These are phyloP conservation scores for Populus trichocarpa DNA, from an alignment of 441 rosid genomes.

Conservation along the genomic window DNA sequence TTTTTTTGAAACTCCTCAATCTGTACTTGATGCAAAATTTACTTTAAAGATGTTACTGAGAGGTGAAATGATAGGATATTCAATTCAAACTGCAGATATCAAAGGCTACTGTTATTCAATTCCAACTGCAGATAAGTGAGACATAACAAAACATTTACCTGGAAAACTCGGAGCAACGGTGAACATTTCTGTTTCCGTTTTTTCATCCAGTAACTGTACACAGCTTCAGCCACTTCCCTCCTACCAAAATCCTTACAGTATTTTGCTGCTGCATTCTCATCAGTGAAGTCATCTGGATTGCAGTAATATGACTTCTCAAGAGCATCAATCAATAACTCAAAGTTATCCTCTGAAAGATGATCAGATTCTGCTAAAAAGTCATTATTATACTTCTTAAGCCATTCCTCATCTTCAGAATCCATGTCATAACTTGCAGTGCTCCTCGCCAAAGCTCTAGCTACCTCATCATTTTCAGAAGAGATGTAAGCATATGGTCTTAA, in stretches of 20 bases:
- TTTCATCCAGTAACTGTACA: conserved; percentile 63
- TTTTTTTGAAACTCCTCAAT: background rate
- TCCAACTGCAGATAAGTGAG: background rate
- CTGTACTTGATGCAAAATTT: background rate
- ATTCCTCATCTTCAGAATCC: conserved; percentile 93
- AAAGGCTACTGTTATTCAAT: background rate
- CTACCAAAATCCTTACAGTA: conserved; percentile 45
- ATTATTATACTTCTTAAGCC: conserved; percentile 61
- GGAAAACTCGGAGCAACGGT: conserved; percentile 68
- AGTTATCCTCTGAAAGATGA: conserved; percentile 50
- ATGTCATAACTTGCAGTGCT: conserved; percentile 71
- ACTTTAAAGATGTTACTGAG: background rate
- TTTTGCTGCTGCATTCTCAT: conserved; percentile 50
- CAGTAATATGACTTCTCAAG: conserved; percentile 72
- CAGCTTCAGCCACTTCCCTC: conserved; percentile 64
- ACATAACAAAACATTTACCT: conserved; percentile 46
- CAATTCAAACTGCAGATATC: background rate
- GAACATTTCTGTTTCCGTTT: conserved; percentile 67
- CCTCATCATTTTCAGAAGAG: conserved; percentile 56
- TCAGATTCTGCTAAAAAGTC: conserved; percentile 30
- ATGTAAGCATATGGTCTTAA: conserved; percentile 58
- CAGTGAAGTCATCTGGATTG: conserved; percentile 45
- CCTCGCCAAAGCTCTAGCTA: conserved; percentile 74
- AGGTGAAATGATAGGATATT: background rate
- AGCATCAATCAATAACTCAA: conserved; percentile 86